These are phyloP conservation scores for Talaromyces nanjingensis DNA, from an alignment of 495 filamentous ascomycete genomes.

Conservation along the genomic window DNA sequence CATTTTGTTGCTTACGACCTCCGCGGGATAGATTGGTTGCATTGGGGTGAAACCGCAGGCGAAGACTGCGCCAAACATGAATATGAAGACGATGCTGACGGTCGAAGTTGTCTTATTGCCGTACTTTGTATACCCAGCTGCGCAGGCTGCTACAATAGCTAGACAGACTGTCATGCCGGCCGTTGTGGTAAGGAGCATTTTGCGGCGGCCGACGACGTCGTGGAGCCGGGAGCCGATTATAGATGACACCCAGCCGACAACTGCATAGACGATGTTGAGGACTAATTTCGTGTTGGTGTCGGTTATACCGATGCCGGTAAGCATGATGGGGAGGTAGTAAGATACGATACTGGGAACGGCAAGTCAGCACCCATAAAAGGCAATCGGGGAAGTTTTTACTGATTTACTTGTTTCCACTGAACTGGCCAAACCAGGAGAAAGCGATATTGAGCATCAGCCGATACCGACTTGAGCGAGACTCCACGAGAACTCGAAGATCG, in stretches of 20 bases:
- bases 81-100: constrained; percentile 57
- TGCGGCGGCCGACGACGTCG: constrained; percentile 5
- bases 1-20: constrained; percentile 45
- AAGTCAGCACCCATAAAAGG: not conserved
- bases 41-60: constrained; percentile 59
- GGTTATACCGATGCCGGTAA: not conserved
- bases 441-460: not conserved
- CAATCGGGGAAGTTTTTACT: too few relatives aligned
- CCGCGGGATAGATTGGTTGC: constrained; percentile 63
- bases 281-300: not conserved
- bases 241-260: not conserved
- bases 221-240: not conserved
- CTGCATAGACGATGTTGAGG: not conserved
- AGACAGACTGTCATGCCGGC: constrained; percentile 2
- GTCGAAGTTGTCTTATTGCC: constrained; percentile 13
- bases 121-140: not conserved
- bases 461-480: not conserved
- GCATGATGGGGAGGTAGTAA: not conserved
- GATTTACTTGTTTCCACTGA: constrained; percentile 2
- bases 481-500: not conserved
- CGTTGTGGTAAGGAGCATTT: not conserved
- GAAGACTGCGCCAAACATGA: constrained; percentile 59
- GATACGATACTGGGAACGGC: not conserved
- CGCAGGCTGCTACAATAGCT: not conserved
- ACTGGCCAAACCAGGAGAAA: constrained; percentile 5